These are phyloP conservation scores for Syzygium oleosum DNA, from an alignment of 345 rosid genomes.

Conservation along the genomic window DNA sequence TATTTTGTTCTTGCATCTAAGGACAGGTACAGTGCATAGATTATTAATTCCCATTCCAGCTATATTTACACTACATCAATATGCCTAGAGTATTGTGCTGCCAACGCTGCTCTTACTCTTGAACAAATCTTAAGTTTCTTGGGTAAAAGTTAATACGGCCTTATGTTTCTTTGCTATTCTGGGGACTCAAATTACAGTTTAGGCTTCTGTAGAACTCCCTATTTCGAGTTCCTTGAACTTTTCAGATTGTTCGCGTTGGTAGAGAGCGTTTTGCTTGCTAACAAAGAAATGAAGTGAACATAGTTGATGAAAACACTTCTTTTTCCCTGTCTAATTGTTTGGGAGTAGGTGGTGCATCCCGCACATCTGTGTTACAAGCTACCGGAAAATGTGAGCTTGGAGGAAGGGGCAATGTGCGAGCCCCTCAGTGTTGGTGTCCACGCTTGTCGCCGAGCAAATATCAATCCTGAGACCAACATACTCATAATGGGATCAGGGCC, in stretches of 20 bases:
- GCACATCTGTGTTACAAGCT: slow-evolving; percentile 81
- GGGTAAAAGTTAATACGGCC: neutral
- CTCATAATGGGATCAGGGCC: slow-evolving; percentile 90
- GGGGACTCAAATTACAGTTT: neutral
- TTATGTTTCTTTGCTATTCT: neutral
- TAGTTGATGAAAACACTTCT: neutral
- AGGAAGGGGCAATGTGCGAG: slow-evolving; percentile 98
- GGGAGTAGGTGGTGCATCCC: slow-evolving; percentile 78
- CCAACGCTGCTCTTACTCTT: neutral
- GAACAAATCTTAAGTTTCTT: neutral
- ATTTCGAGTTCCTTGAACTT: neutral
- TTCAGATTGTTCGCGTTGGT: neutral
- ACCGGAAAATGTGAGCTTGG: slow-evolving; percentile 84
- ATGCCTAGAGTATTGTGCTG: neutral
- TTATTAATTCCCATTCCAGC: accelerated
- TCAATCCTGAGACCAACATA: slow-evolving; percentile 64
- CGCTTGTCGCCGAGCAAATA: slow-evolving; percentile 79
- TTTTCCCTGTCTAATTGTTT: neutral
- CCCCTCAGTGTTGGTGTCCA: slow-evolving; percentile 92
- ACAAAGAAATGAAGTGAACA: neutral
- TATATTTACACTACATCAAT: neutral
- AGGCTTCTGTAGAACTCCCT: neutral
- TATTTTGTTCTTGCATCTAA: neutral
- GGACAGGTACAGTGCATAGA: neutral
- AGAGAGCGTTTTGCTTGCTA: neutral